Percentiles rank a stretch among this genome's conserved stretches.
These are phyloP conservation scores for Fusarium pilosicola DNA, from an alignment of 2,329 filamentous ascomycete species.

Conservation along the genomic window DNA sequence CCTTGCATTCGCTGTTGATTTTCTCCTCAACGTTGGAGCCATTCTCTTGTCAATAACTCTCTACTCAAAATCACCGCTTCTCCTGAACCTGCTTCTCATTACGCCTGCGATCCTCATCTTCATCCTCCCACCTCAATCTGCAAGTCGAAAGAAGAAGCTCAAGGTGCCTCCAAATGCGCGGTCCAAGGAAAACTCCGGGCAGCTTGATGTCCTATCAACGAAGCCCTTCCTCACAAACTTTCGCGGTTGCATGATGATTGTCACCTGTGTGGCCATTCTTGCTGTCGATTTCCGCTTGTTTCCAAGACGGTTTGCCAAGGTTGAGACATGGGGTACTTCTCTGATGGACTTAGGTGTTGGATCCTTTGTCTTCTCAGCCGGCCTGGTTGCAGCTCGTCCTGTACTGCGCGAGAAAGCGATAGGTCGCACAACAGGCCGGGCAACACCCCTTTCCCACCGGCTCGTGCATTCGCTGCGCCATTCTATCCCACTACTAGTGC, in stretches of 20 bases:
- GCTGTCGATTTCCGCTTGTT: slow-evolving; percentile 96
- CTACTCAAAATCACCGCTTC: slow-evolving; percentile 78
- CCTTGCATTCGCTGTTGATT: slow-evolving; percentile 79
- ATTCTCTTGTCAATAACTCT: slow-evolving; percentile 87
- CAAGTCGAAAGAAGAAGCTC: slow-evolving; percentile 57
- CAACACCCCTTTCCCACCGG: slow-evolving; percentile 63
- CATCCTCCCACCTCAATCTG: slow-evolving; percentile 55
- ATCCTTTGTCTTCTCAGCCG: slow-evolving; percentile 95
- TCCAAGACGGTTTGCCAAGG: slow-evolving; percentile 94
- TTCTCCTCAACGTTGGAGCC: slow-evolving; percentile 84
- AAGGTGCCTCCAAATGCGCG: slow-evolving; percentile 57
- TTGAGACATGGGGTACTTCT: slow-evolving; percentile 99
- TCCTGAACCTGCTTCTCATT: slow-evolving; percentile 79
- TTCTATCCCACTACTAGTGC: slow-evolving; percentile 80
- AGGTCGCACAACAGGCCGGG: slow-evolving; percentile 60
- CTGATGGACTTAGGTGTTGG: slow-evolving; percentile 98
- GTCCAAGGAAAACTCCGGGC: slow-evolving; percentile 45
- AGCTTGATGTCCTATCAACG: slow-evolving; percentile 68
- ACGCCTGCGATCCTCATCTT: slow-evolving; percentile 75
- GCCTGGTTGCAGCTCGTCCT: slow-evolving; percentile 86
- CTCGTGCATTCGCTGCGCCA: slow-evolving; percentile 77
- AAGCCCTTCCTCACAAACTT: slow-evolving; percentile 96
- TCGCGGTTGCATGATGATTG: slow-evolving; percentile 88
- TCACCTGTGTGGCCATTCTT: slow-evolving; percentile 91
- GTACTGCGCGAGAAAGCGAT: slow-evolving; percentile 74